Evolutionary conservation across 805 yeast species (phyloP), one percentile per base, ranked within the genome.

Genomic region (Tetrapisispora pingtungensis): DNA sequence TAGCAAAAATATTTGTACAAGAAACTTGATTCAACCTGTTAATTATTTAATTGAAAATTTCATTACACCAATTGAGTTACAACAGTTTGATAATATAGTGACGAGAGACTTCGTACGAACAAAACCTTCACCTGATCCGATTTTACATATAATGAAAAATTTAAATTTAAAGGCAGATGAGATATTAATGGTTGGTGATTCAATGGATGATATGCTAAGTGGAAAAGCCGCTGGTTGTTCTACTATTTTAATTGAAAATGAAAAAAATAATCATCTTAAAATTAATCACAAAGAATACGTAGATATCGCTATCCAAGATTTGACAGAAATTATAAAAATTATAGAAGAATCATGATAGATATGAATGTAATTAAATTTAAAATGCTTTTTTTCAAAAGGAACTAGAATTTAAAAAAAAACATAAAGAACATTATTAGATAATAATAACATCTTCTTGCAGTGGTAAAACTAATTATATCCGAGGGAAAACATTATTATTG

Each of bases 171-270:
- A 59, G 1, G 75, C 83, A 0, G 50, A 59, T 15, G 65, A 73
- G 33, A 49, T 81, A 27, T 56, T 80, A 6, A 81, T 81, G 88
- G 82, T 81, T 14, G 89, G 89, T 12, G 88, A 81, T 56, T 81
- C 87, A 0, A 59, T 68, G 34, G 88, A 81, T 59, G 89, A 81
- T 54, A 77, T 81, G 78, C 62, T 53, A 35, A 75, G 84, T 27
- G 88, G 86, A 3, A 57, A 68, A 27, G 51, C 64, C n/a, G 87
- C 88, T 1, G 87, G 87, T 0, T 73, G 75, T 36, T 65, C 71
- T 2, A 73, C 85, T 0, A 65, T 80, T 3, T 62, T 81, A 42
- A 60, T 81, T 35, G 70, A 67, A 36, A 77, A 77, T 48, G 69
- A 69, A 22, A 74, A 70, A 30, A 81, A 81, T 49, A 63, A 53